Percentiles rank a stretch among this genome's conserved stretches.
phyloP scores from a whole-genome alignment of 1,139 yeast genomes.

The Pichia sp. region DNA sequence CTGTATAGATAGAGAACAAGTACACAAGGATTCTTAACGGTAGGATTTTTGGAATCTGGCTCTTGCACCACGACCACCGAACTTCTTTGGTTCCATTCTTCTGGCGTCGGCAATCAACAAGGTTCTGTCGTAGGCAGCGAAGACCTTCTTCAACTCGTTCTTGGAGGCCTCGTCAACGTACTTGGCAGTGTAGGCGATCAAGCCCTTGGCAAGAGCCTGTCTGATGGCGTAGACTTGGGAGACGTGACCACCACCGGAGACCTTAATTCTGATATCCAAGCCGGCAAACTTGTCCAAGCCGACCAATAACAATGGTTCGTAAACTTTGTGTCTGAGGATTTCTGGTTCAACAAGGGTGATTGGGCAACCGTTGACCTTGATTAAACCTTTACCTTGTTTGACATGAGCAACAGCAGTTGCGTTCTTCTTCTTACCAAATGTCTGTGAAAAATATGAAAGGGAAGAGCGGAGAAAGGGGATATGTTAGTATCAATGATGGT shows the following conservation, averaged over 20 bases:
- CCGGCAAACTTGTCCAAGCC: slow-evolving; percentile 98
- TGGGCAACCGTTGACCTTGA: slow-evolving; percentile 99
- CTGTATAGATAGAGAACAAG: slow-evolving; percentile 5
- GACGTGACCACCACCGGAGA: slow-evolving; percentile 99
- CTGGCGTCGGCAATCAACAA: slow-evolving; percentile 99
- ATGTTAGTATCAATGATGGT: slow-evolving; percentile 15
- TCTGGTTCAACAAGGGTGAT: slow-evolving; percentile 99
- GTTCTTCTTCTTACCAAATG: slow-evolving; percentile 99
- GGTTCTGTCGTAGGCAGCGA: slow-evolving; percentile 98
- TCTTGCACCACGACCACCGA: slow-evolving; percentile 99
- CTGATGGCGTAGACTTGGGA: slow-evolving; percentile 99
- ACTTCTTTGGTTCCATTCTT: slow-evolving; percentile 99
- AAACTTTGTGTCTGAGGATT: slow-evolving; percentile 98
- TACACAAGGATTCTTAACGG: slow-evolving; percentile 61
- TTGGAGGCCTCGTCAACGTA: slow-evolving; percentile 98
- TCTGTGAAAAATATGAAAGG: slow-evolving; percentile 41
- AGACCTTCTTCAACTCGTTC: slow-evolving; percentile 98
- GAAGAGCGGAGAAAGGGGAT: neutral
- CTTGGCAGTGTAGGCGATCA: slow-evolving; percentile 99
- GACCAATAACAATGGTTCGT: slow-evolving; percentile 97
- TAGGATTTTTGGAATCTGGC: slow-evolving; percentile 99
- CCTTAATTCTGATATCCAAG: slow-evolving; percentile 98
- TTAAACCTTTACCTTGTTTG: slow-evolving; percentile 98
- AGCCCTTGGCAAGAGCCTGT: slow-evolving; percentile 99
- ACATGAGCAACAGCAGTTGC: slow-evolving; percentile 99